These are phyloP conservation scores for Nepenthes gracilis DNA, from an alignment of 148 eudicot species.

Conservation along the genomic window DNA sequence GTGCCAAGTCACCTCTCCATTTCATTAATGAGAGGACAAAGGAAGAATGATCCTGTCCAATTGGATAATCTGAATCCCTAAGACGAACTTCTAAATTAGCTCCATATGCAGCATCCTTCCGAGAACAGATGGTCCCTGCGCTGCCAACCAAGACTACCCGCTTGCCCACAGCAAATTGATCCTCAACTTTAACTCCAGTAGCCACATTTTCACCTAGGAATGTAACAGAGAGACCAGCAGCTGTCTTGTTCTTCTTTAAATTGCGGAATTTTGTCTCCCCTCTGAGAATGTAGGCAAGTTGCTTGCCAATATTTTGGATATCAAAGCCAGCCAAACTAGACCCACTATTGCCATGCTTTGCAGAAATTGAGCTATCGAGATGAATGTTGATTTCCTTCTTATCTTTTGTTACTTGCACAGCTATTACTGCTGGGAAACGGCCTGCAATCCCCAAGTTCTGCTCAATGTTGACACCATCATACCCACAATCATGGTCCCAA, in stretches of 20 bases:
- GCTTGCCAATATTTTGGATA: slow-evolving; percentile 79
- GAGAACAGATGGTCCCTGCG: slow-evolving; percentile 44
- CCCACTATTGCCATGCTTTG: slow-evolving; percentile 69
- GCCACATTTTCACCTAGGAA: slow-evolving; percentile 76
- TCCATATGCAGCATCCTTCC: slow-evolving; percentile 60
- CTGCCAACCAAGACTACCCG: slow-evolving; percentile 61
- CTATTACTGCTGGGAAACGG: slow-evolving; percentile 51
- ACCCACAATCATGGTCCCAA: slow-evolving; percentile 99
- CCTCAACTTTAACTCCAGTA: slow-evolving; percentile 75
- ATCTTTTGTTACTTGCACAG: slow-evolving; percentile 76
- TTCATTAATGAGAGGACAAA: slow-evolving; percentile 41
- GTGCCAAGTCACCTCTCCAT: slow-evolving; percentile 58
- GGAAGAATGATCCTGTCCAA: slow-evolving; percentile 53
- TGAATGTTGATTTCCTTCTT: slow-evolving; percentile 84
- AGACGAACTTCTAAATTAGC: slow-evolving; percentile 53
- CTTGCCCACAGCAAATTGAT: slow-evolving; percentile 57
- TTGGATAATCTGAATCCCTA: slow-evolving; percentile 44
- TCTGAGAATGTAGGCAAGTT: slow-evolving; percentile 55
- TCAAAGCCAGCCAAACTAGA: slow-evolving; percentile 84
- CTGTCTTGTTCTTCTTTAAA: slow-evolving; percentile 63
- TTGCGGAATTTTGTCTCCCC: slow-evolving; percentile 74
- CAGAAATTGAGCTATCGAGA: slow-evolving; percentile 74
- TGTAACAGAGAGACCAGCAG: slow-evolving; percentile 65
- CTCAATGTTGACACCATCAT: slow-evolving; percentile 90
- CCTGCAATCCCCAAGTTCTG: slow-evolving; percentile 58